A percentile compares a stretch with the other conserved stretches of the same genome.
These are phyloP conservation scores for Magnusiomyces sp. DNA, from an alignment of 1,139 yeast genomes.

Conservation along the genomic window DNA sequence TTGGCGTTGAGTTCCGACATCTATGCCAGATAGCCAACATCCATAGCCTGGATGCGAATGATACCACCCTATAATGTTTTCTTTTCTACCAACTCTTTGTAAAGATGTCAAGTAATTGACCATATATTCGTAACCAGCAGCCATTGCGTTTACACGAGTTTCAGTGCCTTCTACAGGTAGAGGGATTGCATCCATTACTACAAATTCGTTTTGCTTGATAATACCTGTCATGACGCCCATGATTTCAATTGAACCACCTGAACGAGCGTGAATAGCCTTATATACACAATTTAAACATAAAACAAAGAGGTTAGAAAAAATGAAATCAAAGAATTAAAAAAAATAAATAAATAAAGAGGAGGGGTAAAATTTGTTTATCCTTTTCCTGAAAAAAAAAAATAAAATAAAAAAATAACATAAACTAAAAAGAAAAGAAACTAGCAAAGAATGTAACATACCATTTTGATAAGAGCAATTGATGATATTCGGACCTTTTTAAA, in stretches of 20 bases:
- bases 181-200: constrained; percentile 76
- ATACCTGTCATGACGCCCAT: constrained; percentile 94
- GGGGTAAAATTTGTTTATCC: not conserved
- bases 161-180: constrained; percentile 95
- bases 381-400: no score
- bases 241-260: constrained; percentile 85
- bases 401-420: no score
- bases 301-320: not conserved
- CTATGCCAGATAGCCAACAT: constrained; percentile 90
- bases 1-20: constrained; percentile 74
- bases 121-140: constrained; percentile 93
- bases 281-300: no score
- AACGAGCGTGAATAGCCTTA: constrained; percentile 58
- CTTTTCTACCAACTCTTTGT: constrained; percentile 44
- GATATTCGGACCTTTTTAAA: constrained; percentile 64
- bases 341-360: not conserved
- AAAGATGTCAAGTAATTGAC: constrained; percentile 65
- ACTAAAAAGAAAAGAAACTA: constrained; percentile 6
- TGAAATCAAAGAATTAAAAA: not conserved
- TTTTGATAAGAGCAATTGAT: constrained; percentile 66
- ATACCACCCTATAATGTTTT: constrained; percentile 73
- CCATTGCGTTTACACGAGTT: constrained; percentile 88
- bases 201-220: constrained; percentile 47
- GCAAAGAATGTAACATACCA: constrained; percentile 30
- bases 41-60: constrained; percentile 99